Base-by-base conservation (phyloP, 805 yeast genomes). In the Saccharomycopsis oosterbeekiorum region DNA sequence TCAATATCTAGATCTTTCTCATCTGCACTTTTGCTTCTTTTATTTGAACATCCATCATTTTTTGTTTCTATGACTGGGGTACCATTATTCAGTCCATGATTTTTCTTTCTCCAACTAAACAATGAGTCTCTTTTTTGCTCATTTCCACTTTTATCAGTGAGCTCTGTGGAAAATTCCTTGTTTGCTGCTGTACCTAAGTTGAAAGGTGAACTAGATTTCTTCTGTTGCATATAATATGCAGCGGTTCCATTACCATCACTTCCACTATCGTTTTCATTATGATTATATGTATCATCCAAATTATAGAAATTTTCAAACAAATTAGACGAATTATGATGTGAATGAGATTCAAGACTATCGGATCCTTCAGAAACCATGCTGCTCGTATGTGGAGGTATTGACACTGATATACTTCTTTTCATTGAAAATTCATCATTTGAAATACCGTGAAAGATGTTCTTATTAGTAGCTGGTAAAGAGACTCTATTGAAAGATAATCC, bases 1-100 rank as follows among this genome's bases (percentile, higher is more conserved):
- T 24, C n/a, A 12, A 24, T 12, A 81, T 64, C 73, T 78, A 67
- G 71, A 76, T 40, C 77, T 78, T 67, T 69, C 70, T 60, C 69
- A 74, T 58, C 71, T 70, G 58, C 36, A 50, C 55, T 60, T 24
- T 57, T 47, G n/a, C 43, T 17, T 15, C 47, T 42, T 39, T 19
- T 55, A 19, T 40, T 55, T 24, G 17, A 19, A 34, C 37, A n/a
- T n/a, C 29, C 26, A 1, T 15, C 17, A 12, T 53, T 12, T 47
- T 47, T 21, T 21, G 4, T 21, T 8, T 26, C n/a, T 12, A 14
- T 37, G 8, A 10, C 34, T 9, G 53, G 17, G 21, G 3, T 21
- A 12, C 4, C 4, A 21, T 21, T 47, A 10, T 47, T 17, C 3
- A 12, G 14, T 14, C 21, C 12, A 6, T 21, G 14, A 10, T 14